A percentile compares a stretch with the other conserved stretches of the same genome.
Conservation (phyloP, 2,329 filamentous ascomycete genomes). For the Meredithiella fracta region DNA sequence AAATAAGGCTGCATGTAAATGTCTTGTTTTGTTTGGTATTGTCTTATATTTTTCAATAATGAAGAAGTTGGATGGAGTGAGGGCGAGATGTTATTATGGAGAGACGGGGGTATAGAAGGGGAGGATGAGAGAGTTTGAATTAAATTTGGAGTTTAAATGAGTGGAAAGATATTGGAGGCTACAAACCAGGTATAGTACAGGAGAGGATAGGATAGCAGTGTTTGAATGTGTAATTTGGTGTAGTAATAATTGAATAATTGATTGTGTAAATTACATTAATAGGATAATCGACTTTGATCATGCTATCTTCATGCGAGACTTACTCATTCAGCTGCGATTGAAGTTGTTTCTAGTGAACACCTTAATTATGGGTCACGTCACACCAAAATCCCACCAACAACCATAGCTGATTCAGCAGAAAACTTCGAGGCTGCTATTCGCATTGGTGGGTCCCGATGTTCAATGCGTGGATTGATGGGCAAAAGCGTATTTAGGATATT, state of each 20-base stretch:
- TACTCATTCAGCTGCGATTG: not conserved
- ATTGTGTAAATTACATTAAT: too few species aligned
- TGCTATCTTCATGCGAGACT: too few species aligned
- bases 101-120: not conserved
- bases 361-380: not conserved
- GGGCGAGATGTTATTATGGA: too few species aligned
- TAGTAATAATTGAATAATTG: not conserved
- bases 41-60: not conserved
- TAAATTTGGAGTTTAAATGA: too few species aligned
- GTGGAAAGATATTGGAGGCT: too few species aligned
- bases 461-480: too few species aligned
- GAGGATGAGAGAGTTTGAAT: not conserved
- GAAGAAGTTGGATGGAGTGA: not conserved
- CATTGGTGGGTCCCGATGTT: not conserved
- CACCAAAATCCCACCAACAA: not conserved
- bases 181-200: not conserved
- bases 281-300: too few species aligned
- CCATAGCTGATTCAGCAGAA: conserved; percentile 9
- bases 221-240: not conserved
- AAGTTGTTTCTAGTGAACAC: not conserved
- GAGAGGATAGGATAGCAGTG: not conserved
- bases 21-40: conserved; percentile 1
- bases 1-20: conserved; percentile 7
- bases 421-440: conserved; percentile 8
- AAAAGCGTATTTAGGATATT: too few species aligned